Conservation (phyloP, 176 grass and related monocot species). For the Poa pratensis region DNA sequence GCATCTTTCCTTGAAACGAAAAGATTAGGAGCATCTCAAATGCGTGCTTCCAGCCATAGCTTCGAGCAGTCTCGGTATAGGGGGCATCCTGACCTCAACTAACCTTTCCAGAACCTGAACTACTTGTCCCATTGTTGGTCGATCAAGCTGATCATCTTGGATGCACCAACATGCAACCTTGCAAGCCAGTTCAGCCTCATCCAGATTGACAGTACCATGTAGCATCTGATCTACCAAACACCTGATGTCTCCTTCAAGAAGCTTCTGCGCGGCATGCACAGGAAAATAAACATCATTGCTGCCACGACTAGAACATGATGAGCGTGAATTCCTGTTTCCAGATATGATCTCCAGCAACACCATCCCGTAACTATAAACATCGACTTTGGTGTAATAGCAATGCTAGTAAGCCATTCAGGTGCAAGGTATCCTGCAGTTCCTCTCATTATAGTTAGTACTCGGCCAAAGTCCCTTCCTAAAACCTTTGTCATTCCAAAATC, state of each 20-base stretch:
- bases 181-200: constrained; percentile 27
- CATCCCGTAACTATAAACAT: no score
- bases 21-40: not conserved
- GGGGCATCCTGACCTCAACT: constrained; percentile 38
- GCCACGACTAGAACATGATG: not conserved
- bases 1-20: not conserved
- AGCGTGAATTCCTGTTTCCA: constrained; percentile 26
- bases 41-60: constrained; percentile 15
- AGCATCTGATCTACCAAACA: constrained; percentile 41
- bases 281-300: constrained; percentile 37
- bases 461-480: not conserved
- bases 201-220: constrained; percentile 14
- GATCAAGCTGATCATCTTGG: constrained; percentile 41
- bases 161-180: constrained; percentile 57
- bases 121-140: constrained; percentile 52
- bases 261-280: constrained; percentile 25
- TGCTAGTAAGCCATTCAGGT: constrained; percentile 41
- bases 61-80: constrained; percentile 39
- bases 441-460: constrained; percentile 41
- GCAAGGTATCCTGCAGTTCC: constrained; percentile 46
- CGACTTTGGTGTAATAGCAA: not conserved
- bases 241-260: constrained; percentile 32
- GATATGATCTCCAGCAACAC: constrained; percentile 19
- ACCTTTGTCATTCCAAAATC: constrained; percentile 8
- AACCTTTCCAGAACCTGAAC: constrained; percentile 43